Base-by-base conservation (phyloP, 176 grass and related monocot genomes). In the Luzula sylvatica region DNA sequence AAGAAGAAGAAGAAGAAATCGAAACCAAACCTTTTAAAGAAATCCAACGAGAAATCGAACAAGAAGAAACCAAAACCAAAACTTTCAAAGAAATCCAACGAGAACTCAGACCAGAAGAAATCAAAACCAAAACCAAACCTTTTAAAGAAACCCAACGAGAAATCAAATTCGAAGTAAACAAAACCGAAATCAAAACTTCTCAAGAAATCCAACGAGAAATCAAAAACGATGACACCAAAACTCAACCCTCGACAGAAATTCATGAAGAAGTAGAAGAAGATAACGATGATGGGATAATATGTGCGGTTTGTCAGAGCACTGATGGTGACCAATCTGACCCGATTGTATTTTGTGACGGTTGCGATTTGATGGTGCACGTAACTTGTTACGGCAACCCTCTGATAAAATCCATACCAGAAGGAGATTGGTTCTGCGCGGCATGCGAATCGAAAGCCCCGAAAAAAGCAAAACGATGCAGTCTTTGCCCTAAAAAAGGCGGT, bases 291-390 rank as follows among this genome's bases (percentile, higher is more conserved):
- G 83, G 90, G 20, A 71, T 96, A 52, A 46, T 25, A 11, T 96
- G 84, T 24, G 77, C 77, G 4, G 80, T 96, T 7, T 89, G 90
- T 69, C 23, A 57, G 45, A 89, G 90, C 84, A 89, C 84, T 3
- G 90, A 96, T 49, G 90, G 80, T 8, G 84, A 95, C 42, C 67
- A 73, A 3, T 78, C 81, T 15, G 90, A 96, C 50, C 84, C 84
- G 29, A 96, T 96, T 61, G 90, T 96, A 15, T 96, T 96, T 74
- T 96, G 81, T 46, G 90, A 96, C 4, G 80, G 84, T 53, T 96
- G 90, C 30, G 81, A 95, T 76, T 72, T 96, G 25, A 96, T 89
- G 90, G 84, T 86, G 14, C 90, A 96, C 52, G 83, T 71, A 8
- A 58, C 84, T 15, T 96, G 84, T 74, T 96, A 96, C 61, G 90